These are phyloP conservation scores for Ustilago nuda DNA, from an alignment of 1,284 basidiomycete genomes.

Conservation along the genomic window DNA sequence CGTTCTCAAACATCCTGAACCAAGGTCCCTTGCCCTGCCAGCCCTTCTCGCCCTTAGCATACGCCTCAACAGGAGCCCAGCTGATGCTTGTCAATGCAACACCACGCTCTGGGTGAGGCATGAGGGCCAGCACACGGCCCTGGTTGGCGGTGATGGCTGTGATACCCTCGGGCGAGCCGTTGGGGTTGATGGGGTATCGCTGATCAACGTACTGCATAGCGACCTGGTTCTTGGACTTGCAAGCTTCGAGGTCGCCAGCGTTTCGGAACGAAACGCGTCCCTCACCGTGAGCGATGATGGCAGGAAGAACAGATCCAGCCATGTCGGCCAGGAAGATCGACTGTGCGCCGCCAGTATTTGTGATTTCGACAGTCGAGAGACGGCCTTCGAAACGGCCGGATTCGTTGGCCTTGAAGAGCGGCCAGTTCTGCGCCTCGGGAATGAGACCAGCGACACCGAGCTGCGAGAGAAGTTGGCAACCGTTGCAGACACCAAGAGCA, in stretches of 20 bases:
- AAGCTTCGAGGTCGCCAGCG: slow-evolving; percentile 28
- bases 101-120: slow-evolving; percentile 78
- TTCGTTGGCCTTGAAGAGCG: slow-evolving; percentile 87
- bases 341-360: slow-evolving; percentile 66
- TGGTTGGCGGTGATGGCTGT: slow-evolving; percentile 87
- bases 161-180: slow-evolving; percentile 87
- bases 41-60: slow-evolving; percentile 18
- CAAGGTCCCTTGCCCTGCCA: slow-evolving; percentile 82
- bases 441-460: slow-evolving; percentile 78
- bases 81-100: slow-evolving; percentile 66
- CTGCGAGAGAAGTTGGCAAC: slow-evolving; percentile 94
- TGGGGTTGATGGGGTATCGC: slow-evolving; percentile 78
- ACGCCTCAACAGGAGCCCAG: slow-evolving; percentile 62
- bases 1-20: slow-evolving; percentile 95
- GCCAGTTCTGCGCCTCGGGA: slow-evolving; percentile 87
- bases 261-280: slow-evolving; percentile 80
- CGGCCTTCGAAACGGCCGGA: slow-evolving; percentile 92
- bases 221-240: slow-evolving; percentile 42
- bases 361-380: slow-evolving; percentile 83
- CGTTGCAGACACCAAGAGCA: slow-evolving; percentile 95
- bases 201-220: slow-evolving; percentile 63
- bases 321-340: slow-evolving; percentile 91
- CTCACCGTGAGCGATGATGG: slow-evolving; percentile 96
- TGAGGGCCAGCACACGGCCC: slow-evolving; percentile 89
- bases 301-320: slow-evolving; percentile 85